Percentiles rank a stretch among this genome's conserved stretches.
Evolutionary conservation across 345 rosid genomes (phyloP).

Genomic region (Gossypium bickii): DNA sequence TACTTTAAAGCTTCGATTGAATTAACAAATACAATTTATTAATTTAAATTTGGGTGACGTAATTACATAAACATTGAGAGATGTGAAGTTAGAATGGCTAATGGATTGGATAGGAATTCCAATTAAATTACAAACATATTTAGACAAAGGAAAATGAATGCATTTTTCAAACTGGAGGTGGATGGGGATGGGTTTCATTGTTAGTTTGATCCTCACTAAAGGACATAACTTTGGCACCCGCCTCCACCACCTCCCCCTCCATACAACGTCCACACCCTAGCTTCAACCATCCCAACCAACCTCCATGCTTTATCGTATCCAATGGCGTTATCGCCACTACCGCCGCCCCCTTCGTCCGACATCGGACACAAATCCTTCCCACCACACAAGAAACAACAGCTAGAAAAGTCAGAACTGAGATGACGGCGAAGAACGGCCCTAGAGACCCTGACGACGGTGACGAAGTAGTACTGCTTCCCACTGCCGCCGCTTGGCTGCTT

Average conservation of each 20-base stretch:
- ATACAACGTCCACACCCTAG: constrained; percentile 26
- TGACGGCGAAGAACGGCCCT: constrained; percentile 67
- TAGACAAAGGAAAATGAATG: background rate
- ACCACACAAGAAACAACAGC: constrained; percentile 53
- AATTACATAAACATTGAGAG: no score
- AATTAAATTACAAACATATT: no score
- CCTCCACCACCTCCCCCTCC: constrained; percentile 36
- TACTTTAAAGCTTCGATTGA: no score
- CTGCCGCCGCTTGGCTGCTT: background rate
- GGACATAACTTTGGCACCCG: constrained; percentile 36
- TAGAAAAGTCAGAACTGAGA: constrained; percentile 49
- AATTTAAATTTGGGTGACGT: no score
- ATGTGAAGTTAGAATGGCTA: no score
- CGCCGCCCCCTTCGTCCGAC: background rate
- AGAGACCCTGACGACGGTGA: constrained; percentile 50
- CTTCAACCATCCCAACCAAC: constrained; percentile 42
- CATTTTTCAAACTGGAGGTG: constrained; percentile 4
- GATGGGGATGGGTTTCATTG: background rate
- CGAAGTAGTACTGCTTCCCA: background rate
- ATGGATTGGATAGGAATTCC: no score
- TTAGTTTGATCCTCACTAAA: constrained; percentile 9
- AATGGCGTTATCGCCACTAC: constrained; percentile 23
- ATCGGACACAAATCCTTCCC: constrained; percentile 47
- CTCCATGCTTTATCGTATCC: constrained; percentile 36
- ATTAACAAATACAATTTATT: no score